Evolutionary conservation across 345 rosid genomes (phyloP).

Genomic region (Camelina laxa): DNA sequence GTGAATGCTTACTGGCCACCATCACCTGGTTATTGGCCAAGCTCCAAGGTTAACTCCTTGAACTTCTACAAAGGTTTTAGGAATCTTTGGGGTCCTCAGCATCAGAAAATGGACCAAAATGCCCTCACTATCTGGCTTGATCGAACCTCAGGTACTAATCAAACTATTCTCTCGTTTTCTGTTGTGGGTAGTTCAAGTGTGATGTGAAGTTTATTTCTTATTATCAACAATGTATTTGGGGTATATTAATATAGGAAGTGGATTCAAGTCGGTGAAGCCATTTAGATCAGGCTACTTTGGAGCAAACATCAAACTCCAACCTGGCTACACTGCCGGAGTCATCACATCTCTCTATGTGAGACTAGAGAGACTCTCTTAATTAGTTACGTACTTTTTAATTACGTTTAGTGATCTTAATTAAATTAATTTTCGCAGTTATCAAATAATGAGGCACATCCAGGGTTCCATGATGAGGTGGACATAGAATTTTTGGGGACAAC

Average conservation of each 20-base stretch:
- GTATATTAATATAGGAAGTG: constrained; percentile 64
- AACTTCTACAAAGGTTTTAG: constrained; percentile 71
- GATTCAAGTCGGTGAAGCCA: constrained; percentile 86
- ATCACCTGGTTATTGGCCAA: constrained; percentile 95
- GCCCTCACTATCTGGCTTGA: constrained; percentile 92
- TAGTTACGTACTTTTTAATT: neutral
- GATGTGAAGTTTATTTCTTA: constrained; percentile 25
- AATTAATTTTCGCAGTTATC: constrained; percentile 62
- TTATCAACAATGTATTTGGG: constrained; percentile 14
- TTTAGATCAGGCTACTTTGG: constrained; percentile 95
- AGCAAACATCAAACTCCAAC: constrained; percentile 81
- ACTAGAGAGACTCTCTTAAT: constrained; percentile 11
- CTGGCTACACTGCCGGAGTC: constrained; percentile 97
- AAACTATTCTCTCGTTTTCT: neutral
- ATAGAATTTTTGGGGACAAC: constrained; percentile 95
- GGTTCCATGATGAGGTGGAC: constrained; percentile 93
- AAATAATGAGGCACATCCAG: constrained; percentile 87
- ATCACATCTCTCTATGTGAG: constrained; percentile 93
- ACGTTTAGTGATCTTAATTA: constrained; percentile 20
- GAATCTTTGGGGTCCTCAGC: constrained; percentile 95
- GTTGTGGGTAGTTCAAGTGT: constrained; percentile 9
- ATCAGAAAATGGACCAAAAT: constrained; percentile 67
- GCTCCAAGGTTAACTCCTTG: constrained; percentile 69
- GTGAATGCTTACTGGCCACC: constrained; percentile 74
- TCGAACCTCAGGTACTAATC: constrained; percentile 64